Percentiles rank a stretch among this genome's conserved stretches.
phyloP scores from a whole-genome alignment of 1,284 basidiomycete species.

The Puccinia brachypodii region DNA sequence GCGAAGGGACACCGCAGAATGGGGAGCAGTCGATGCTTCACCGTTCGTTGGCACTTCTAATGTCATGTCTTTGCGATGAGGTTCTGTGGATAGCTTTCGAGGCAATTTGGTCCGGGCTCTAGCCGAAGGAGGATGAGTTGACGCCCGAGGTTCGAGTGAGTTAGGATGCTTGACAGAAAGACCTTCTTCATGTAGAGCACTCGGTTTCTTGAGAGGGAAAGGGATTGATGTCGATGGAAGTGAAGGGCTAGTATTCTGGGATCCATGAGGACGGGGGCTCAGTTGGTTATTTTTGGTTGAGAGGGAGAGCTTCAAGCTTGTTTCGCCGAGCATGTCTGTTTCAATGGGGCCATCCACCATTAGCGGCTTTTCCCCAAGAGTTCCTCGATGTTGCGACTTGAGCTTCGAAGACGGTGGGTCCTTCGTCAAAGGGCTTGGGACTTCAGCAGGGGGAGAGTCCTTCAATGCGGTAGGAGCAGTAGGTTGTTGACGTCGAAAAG shows the following conservation, averaged over 20 bases:
- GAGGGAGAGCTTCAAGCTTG: not conserved
- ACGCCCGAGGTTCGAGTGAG: not conserved
- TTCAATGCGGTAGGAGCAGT: not conserved
- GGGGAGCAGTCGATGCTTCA: not conserved
- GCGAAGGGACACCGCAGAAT: not conserved
- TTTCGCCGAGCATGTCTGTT: constrained; percentile 1
- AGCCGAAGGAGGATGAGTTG: not conserved
- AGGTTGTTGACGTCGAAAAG: not conserved
- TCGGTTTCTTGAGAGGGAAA: not conserved
- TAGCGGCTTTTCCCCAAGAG: not conserved
- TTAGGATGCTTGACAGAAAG: not conserved
- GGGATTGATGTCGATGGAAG: not conserved
- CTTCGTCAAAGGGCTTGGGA: not conserved
- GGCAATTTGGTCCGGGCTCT: not conserved
- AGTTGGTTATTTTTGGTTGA: not conserved
- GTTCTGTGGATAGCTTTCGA: not conserved
- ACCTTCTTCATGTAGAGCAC: not conserved
- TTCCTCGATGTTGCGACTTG: not conserved
- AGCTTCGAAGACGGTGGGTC: not conserved
- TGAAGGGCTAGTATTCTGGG: not conserved
- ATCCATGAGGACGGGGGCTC: not conserved
- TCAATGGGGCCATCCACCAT: not conserved
- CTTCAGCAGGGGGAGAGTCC: not conserved
- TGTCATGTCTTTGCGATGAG: not conserved
- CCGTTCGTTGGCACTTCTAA: not conserved